These are phyloP conservation scores for Metschnikowia drakensbergensis DNA, from an alignment of 805 yeast genomes.

Conservation along the genomic window DNA sequence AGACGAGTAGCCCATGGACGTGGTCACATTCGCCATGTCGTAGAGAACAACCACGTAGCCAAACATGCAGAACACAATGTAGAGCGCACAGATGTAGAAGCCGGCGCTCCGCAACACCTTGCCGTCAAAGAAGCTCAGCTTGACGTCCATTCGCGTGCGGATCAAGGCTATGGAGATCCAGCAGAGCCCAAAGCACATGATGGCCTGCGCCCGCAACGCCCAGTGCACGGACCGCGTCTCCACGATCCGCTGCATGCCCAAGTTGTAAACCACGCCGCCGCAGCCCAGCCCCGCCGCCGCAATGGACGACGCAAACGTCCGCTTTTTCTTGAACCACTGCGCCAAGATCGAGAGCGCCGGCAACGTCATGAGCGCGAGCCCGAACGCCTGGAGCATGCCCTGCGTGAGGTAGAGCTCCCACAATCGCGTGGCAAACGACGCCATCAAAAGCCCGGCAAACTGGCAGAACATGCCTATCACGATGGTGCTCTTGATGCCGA, in stretches of 20 bases:
- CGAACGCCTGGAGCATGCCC: constrained; percentile 58
- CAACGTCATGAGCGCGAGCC: constrained; percentile 52
- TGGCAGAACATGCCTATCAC: constrained; percentile 48
- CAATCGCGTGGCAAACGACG: constrained; percentile 52
- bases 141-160: constrained; percentile 19
- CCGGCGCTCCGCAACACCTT: constrained; percentile 38
- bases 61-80: constrained; percentile 47
- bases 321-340: constrained; percentile 63
- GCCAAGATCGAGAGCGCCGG: constrained; percentile 62
- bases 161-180: constrained; percentile 15
- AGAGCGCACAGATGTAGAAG: constrained; percentile 38
- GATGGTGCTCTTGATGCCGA: constrained; percentile 47
- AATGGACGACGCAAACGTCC: constrained; percentile 54
- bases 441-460: constrained; percentile 54
- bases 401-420: constrained; percentile 71
- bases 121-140: constrained; percentile 37
- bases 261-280: constrained; percentile 50
- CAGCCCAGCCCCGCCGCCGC: constrained; percentile 47
- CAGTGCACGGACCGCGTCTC: constrained; percentile 37
- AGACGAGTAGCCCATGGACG: constrained; percentile 53
- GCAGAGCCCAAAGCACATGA: constrained; percentile 15
- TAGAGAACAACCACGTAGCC: constrained; percentile 61
- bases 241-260: constrained; percentile 39
- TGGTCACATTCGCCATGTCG: constrained; percentile 56
- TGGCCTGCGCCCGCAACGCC: constrained; percentile 47